Evolutionary conservation across 179 eudicot species (phyloP).

Genomic region (Amaranthus tricolor): DNA sequence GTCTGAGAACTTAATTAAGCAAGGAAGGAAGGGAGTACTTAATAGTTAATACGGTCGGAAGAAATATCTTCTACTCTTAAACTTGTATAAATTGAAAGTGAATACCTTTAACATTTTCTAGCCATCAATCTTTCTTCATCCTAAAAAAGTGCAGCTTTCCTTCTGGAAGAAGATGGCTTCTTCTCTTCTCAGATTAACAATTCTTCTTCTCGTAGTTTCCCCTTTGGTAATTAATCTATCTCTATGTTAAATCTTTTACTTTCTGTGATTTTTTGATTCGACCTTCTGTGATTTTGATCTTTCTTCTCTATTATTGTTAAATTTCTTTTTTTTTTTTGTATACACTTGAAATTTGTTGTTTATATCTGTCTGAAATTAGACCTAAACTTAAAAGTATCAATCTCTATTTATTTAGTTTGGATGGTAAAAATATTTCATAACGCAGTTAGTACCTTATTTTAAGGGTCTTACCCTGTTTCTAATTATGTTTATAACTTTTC

Average conservation of each 20-base stretch:
- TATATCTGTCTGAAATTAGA: neutral
- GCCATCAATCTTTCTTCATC: slow-evolving; percentile 7
- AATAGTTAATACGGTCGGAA: too few relatives aligned
- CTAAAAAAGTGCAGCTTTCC: slow-evolving; percentile 9
- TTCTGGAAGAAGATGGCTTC: slow-evolving; percentile 19
- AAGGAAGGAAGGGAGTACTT: too few relatives aligned
- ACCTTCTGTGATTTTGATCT: neutral
- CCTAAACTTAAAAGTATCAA: neutral
- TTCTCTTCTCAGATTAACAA: slow-evolving; percentile 19
- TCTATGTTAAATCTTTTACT: neutral
- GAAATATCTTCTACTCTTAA: neutral
- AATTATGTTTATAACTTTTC: neutral
- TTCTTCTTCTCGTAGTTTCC: slow-evolving; percentile 21
- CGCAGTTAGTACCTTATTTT: too few relatives aligned
- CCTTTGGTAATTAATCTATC: slow-evolving; percentile 27
- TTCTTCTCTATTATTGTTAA: neutral
- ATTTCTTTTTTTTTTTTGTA: neutral
- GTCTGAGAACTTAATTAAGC: too few relatives aligned
- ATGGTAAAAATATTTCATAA: neutral
- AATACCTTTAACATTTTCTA: neutral
- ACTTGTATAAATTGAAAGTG: neutral
- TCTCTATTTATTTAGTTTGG: neutral
- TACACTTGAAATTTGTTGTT: neutral
- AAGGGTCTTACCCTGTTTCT: neutral
- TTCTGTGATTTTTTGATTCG: neutral